Conservation (phyloP, 768 basidiomycete genomes). For the Amanita rimosa region DNA sequence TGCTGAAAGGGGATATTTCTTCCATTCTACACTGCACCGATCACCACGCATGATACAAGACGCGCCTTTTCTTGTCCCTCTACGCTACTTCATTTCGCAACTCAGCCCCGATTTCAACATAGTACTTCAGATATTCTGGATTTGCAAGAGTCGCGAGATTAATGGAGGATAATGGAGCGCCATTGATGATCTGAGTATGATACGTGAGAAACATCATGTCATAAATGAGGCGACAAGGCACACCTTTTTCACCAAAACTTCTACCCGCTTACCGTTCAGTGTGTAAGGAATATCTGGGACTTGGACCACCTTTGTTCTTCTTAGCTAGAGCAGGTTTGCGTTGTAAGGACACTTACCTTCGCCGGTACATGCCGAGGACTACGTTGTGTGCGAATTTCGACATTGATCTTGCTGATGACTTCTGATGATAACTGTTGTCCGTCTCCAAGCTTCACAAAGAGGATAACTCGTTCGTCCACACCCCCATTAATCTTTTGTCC, state of each 20-base stretch:
- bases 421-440: constrained; percentile 36
- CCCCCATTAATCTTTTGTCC: constrained; percentile 58
- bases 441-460: constrained; percentile 58
- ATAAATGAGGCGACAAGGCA: constrained; percentile 12
- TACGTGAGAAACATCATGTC: constrained; percentile 5
- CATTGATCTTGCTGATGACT: constrained; percentile 45
- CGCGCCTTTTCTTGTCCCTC: not conserved
- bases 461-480: constrained; percentile 62
- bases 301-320: constrained; percentile 45
- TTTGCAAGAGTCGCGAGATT: constrained; percentile 67
- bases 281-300: constrained; percentile 69
- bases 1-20: not conserved
- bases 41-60: not conserved
- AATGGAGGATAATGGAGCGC: constrained; percentile 52
- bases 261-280: constrained; percentile 71
- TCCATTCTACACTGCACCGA: not conserved
- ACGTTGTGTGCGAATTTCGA: constrained; percentile 48
- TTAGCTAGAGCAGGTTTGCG: constrained; percentile 1
- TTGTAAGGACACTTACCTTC: constrained; percentile 30
- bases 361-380: constrained; percentile 72
- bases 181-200: constrained; percentile 60
- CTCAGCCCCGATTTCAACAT: constrained; percentile 47
- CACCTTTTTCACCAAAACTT: constrained; percentile 74
- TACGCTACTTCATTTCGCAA: constrained; percentile 22
- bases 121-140: constrained; percentile 58